Evolutionary conservation across 352 stramenopile genomes (phyloP), one percentile per base, ranked within the genome.

Genomic region (Globisporangium sylvaticum): DNA sequence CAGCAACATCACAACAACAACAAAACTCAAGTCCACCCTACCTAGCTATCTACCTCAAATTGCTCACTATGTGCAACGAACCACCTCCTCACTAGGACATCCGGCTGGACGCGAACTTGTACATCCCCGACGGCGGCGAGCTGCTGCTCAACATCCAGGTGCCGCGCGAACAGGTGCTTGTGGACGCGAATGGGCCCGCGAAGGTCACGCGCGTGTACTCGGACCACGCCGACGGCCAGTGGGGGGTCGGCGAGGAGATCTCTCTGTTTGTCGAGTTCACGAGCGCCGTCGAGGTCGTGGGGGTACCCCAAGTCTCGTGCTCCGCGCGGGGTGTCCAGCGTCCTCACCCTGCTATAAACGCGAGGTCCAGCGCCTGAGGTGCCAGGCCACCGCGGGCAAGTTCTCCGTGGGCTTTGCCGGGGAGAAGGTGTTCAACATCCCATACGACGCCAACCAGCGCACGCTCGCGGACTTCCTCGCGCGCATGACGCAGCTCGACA

Each of bases 151-250:
- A 64, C 24, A 85, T 94, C 37, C 64, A 92, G 67, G 81, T 94
- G 8, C 82, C 84, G 3, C 75, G 73, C 24, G 80, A 89, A 58
- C 34, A 73, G 1, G 78, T 94, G 25, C 57, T 75, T 8, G 67
- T 94, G 25, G 73, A 80, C n/a, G 73, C 68, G 20, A 66, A 71
- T 4, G 86, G 80, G 0, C 81, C 86, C 7, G 81, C 82, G 6
- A 94, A 92, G 50, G 73, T 94, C 58, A 72, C 70, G 24, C 73
- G 75, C 55, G 81, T 94, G 22, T 92, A 82, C 65, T 90, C 86
- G 1, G 65, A 75, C 25, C 81, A 87, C 25, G 55, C 25, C 0
- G 66, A 87, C 34, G 84, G 80, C 0, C 69, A 67, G 20, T 76
- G 87, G 27, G 86, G 84, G 6, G 84, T 89, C 4, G 86, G 84